phyloP scores from a whole-genome alignment of 2,329 filamentous ascomycete species.

The Alternaria sp. region DNA sequence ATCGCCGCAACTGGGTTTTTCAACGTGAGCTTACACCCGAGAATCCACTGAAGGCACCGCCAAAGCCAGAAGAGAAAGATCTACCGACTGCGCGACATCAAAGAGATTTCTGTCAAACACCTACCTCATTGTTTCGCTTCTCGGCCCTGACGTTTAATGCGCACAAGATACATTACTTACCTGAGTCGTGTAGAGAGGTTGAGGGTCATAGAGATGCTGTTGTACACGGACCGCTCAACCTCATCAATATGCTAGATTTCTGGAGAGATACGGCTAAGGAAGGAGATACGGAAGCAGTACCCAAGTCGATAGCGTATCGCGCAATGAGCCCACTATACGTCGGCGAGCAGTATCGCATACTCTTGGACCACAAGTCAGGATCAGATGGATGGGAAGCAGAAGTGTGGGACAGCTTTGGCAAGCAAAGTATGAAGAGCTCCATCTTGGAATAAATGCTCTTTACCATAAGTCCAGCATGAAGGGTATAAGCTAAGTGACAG shows the following conservation, averaged over 20 bases:
- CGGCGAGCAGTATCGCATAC: slow-evolving; percentile 41
- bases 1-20: slow-evolving; percentile 50
- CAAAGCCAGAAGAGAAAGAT: slow-evolving; percentile 27
- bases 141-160: slow-evolving; percentile 92
- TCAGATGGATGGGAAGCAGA: slow-evolving; percentile 31
- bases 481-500: slow-evolving; percentile 3
- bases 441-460: slow-evolving; percentile 30
- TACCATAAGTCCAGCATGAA: neutral
- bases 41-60: slow-evolving; percentile 47
- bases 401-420: slow-evolving; percentile 46
- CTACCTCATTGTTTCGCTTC: slow-evolving; percentile 84
- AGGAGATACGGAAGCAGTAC: slow-evolving; percentile 27
- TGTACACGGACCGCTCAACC: slow-evolving; percentile 85
- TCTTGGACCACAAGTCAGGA: slow-evolving; percentile 22
- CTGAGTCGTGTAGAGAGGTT: slow-evolving; percentile 70
- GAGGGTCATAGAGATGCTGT: slow-evolving; percentile 80
- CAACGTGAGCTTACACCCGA: slow-evolving; percentile 52
- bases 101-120: slow-evolving; percentile 70
- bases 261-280: slow-evolving; percentile 39
- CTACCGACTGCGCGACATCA: slow-evolving; percentile 27
- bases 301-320: slow-evolving; percentile 40
- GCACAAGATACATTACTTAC: slow-evolving; percentile 88
- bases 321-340: slow-evolving; percentile 46
- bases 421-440: slow-evolving; percentile 41
- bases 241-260: slow-evolving; percentile 58